phyloP scores from a whole-genome alignment of 345 rosid species.

The Populus davidiana region DNA sequence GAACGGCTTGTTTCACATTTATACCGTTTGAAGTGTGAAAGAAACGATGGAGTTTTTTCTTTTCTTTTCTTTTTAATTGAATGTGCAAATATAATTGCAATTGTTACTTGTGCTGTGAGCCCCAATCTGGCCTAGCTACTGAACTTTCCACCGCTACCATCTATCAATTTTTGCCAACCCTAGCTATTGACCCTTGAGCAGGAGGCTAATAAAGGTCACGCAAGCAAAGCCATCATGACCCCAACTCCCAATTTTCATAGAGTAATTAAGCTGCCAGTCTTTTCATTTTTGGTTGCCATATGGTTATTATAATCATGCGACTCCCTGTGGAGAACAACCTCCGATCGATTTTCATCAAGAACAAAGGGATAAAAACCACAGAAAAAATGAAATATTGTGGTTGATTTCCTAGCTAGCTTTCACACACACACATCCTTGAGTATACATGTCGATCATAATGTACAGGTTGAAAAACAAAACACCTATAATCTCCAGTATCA shows the following conservation, averaged over 20 bases:
- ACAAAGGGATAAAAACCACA: not conserved
- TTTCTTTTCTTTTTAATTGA: too few relatives aligned
- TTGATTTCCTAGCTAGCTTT: not conserved
- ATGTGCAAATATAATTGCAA: not conserved
- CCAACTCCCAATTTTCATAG: not conserved
- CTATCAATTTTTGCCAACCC: not conserved
- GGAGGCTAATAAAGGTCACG: not conserved
- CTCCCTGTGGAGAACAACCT: not conserved
- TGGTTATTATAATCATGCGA: not conserved
- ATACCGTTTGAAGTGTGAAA: not conserved
- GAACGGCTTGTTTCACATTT: not conserved
- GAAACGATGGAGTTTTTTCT: not conserved
- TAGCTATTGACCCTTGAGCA: not conserved
- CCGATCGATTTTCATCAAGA: not conserved
- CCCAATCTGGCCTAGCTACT: not conserved
- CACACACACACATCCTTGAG: not conserved
- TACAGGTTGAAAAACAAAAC: conserved; percentile 23
- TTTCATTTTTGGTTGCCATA: not conserved
- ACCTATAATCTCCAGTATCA: conserved; percentile 5
- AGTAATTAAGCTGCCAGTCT: not conserved
- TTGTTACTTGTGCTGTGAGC: not conserved
- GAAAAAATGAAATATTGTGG: too few relatives aligned
- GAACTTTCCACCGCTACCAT: not conserved
- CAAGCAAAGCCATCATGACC: not conserved
- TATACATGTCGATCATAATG: conserved; percentile 17